These are phyloP conservation scores for Fistulinella prunicolor DNA, from an alignment of 768 basidiomycete genomes.

Conservation along the genomic window DNA sequence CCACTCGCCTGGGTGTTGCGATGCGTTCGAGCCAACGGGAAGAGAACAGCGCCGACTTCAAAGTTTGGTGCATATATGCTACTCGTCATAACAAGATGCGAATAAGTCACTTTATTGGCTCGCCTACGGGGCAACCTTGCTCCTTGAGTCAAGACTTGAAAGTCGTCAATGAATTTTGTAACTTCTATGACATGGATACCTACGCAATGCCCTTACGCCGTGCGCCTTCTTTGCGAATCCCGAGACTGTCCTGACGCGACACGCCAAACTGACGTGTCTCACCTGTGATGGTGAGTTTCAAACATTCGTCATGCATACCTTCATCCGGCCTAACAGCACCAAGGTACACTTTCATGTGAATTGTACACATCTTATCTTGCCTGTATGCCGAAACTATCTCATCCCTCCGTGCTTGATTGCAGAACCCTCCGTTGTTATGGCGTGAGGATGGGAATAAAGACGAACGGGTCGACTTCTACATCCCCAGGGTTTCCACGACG, in stretches of 20 bases:
- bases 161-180: slow-evolving; percentile 64
- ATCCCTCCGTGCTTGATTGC: slow-evolving; percentile 66
- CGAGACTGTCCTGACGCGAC: not conserved
- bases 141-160: too few species aligned
- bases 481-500: slow-evolving; percentile 63
- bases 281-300: slow-evolving; percentile 57
- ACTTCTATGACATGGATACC: slow-evolving; percentile 73
- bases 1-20: slow-evolving; percentile 68
- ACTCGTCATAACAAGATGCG: too few species aligned
- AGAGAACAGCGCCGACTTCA: too few species aligned
- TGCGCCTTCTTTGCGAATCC: slow-evolving; percentile 27
- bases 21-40: slow-evolving; percentile 60
- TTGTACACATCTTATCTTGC: not conserved
- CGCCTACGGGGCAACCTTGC: too few species aligned
- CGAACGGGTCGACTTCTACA: slow-evolving; percentile 34
- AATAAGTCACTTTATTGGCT: too few species aligned
- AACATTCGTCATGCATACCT: slow-evolving; percentile 56
- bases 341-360: slow-evolving; percentile 41
- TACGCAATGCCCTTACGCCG: slow-evolving; percentile 65
- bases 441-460: not conserved
- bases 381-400: slow-evolving; percentile 1
- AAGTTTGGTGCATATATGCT: too few species aligned
- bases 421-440: slow-evolving; percentile 48
- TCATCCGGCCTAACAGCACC: slow-evolving; percentile 60
- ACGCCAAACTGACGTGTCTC: not conserved